phyloP scores from a whole-genome alignment of 2,329 filamentous ascomycete genomes.

The Fusarium caatingaense region DNA sequence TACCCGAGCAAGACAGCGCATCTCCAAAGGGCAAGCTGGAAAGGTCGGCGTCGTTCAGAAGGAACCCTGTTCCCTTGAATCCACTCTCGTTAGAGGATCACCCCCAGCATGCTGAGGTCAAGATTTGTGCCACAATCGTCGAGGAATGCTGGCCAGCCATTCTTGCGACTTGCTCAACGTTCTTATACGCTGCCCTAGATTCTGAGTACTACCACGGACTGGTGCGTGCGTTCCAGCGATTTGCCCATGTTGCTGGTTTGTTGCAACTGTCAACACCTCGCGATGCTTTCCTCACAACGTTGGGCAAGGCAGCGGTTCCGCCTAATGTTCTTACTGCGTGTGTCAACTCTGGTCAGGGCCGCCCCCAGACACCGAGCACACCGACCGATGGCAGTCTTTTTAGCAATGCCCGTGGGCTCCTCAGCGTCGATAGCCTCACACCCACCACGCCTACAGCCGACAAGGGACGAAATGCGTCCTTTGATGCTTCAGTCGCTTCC shows the following conservation, averaged over 20 bases:
- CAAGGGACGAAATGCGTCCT: slow-evolving; percentile 67
- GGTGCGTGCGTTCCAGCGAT: slow-evolving; percentile 92
- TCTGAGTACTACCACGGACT: slow-evolving; percentile 93
- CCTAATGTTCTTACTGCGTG: slow-evolving; percentile 77
- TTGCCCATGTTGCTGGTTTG: slow-evolving; percentile 93
- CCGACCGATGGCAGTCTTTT: slow-evolving; percentile 69
- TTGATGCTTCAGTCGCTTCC: slow-evolving; percentile 65
- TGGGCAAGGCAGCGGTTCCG: slow-evolving; percentile 93
- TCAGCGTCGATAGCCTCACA: slow-evolving; percentile 78
- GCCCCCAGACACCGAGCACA: slow-evolving; percentile 58
- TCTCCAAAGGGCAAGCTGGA: slow-evolving; percentile 58
- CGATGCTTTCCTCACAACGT: slow-evolving; percentile 93
- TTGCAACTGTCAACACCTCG: slow-evolving; percentile 85
- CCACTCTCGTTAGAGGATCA: slow-evolving; percentile 81
- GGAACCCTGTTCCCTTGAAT: slow-evolving; percentile 84
- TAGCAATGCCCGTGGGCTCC: slow-evolving; percentile 75
- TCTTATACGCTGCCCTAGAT: slow-evolving; percentile 90
- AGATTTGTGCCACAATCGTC: slow-evolving; percentile 83
- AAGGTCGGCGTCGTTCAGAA: slow-evolving; percentile 75
- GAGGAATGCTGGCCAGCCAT: slow-evolving; percentile 96
- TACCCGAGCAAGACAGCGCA: slow-evolving; percentile 50
- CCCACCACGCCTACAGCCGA: slow-evolving; percentile 67
- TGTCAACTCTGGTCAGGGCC: slow-evolving; percentile 61
- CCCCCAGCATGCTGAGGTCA: slow-evolving; percentile 75
- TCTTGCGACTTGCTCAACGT: slow-evolving; percentile 93